phyloP scores from a whole-genome alignment of 2,329 filamentous ascomycete genomes.

The Pyrenochaeta sp. region DNA sequence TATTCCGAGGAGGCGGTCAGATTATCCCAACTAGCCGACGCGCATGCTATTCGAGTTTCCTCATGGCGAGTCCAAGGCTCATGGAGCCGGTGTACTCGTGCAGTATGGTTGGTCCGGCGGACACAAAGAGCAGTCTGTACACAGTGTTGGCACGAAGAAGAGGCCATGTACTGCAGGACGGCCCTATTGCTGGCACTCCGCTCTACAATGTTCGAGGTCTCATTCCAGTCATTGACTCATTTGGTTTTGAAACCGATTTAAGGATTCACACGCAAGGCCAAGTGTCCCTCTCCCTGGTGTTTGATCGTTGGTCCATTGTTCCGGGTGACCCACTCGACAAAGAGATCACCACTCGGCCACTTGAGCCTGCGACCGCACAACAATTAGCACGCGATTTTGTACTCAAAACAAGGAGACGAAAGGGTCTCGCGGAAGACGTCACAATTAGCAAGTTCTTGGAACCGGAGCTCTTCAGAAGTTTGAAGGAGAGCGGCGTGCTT shows the following conservation, averaged over 20 bases:
- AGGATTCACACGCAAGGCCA: conserved; percentile 95
- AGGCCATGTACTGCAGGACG: conserved; percentile 93
- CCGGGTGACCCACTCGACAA: conserved; percentile 94
- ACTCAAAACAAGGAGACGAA: conserved; percentile 90
- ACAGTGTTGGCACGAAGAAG: conserved; percentile 87
- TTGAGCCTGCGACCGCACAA: conserved; percentile 88
- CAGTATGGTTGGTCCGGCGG: conserved; percentile 90
- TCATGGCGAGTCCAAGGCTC: conserved; percentile 93
- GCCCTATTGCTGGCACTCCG: conserved; percentile 91
- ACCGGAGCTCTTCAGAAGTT: conserved; percentile 86
- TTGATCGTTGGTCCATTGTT: conserved; percentile 95
- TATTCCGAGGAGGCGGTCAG: conserved; percentile 94
- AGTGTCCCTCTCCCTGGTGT: conserved; percentile 88
- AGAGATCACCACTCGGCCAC: conserved; percentile 79
- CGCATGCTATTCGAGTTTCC: conserved; percentile 93
- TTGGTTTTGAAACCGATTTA: conserved; percentile 97
- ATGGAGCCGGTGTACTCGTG: conserved; percentile 97
- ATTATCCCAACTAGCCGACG: conserved; percentile 95
- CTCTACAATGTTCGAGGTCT: conserved; percentile 91
- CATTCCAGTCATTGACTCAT: conserved; percentile 95
- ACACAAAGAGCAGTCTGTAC: conserved; percentile 88
- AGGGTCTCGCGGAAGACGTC: conserved; percentile 94
- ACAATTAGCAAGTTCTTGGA: conserved; percentile 96
- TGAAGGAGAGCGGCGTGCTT: conserved; percentile 88
- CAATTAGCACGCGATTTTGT: conserved; percentile 95